Evolutionary conservation across 2,329 filamentous ascomycete genomes (phyloP).

Genomic region (Pseudocercospora eumusae): DNA sequence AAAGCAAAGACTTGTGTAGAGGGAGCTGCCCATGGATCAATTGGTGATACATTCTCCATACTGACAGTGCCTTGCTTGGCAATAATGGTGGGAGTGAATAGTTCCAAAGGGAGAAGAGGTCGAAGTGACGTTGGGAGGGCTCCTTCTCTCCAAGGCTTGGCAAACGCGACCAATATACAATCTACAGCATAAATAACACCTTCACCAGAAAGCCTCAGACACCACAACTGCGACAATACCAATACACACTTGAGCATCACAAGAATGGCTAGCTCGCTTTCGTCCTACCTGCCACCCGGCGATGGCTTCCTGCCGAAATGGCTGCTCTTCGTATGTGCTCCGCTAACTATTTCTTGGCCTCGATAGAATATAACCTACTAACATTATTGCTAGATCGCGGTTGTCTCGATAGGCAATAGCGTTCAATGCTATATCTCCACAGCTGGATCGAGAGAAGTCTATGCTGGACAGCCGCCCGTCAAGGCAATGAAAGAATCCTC

Average conservation of each 20-base stretch:
- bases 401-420: conserved; percentile 81
- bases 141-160: neutral
- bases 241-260: neutral
- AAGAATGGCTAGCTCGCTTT: conserved; percentile 25
- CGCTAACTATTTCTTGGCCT: conserved; percentile 16
- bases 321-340: conserved; percentile 61
- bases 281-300: conserved; percentile 47
- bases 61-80: conserved; percentile 21
- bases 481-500: conserved; percentile 31
- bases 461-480: conserved; percentile 63
- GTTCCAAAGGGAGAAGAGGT: neutral
- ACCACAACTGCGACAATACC: conserved; percentile 16
- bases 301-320: conserved; percentile 63
- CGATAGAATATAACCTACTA: conserved; percentile 10
- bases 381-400: conserved; percentile 63
- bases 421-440: conserved; percentile 80
- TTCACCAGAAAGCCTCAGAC: neutral
- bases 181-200: neutral
- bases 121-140: conserved; percentile 7
- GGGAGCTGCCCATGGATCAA: conserved; percentile 38
- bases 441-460: conserved; percentile 82
- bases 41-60: conserved; percentile 24
- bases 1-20: conserved; percentile 40
- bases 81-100: neutral
- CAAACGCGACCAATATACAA: neutral